These are phyloP conservation scores for Phytophthora ramorum DNA, from an alignment of 352 stramenopile species.

Conservation along the genomic window DNA sequence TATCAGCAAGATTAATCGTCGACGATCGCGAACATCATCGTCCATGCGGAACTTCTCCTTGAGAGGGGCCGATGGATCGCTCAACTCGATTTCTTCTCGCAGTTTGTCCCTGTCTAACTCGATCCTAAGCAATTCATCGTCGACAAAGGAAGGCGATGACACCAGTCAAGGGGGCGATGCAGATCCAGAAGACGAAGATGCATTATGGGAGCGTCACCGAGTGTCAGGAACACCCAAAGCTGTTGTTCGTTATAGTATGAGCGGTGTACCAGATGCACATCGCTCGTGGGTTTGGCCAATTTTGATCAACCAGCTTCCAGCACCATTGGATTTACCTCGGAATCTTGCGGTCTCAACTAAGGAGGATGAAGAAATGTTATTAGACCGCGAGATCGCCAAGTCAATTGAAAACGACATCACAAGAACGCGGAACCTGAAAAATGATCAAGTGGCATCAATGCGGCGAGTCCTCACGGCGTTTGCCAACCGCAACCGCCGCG, in stretches of 20 bases:
- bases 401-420: constrained; percentile 87
- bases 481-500: constrained; percentile 72
- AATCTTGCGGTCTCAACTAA: constrained; percentile 32
- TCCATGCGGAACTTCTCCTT: constrained; percentile 56
- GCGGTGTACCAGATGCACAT: constrained; percentile 70
- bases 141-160: constrained; percentile 42
- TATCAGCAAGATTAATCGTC: constrained; percentile 77
- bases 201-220: constrained; percentile 54
- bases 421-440: constrained; percentile 64
- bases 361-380: constrained; percentile 49
- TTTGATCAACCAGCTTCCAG: constrained; percentile 56
- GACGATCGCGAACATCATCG: constrained; percentile 72
- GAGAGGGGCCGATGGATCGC: constrained; percentile 41
- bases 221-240: constrained; percentile 32
- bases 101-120: constrained; percentile 68
- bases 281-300: constrained; percentile 78
- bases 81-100: constrained; percentile 45
- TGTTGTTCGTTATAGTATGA: constrained; percentile 55
- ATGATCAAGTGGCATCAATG: constrained; percentile 66
- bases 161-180: constrained; percentile 27
- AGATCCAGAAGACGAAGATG: constrained; percentile 38
- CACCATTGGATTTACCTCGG: constrained; percentile 43
- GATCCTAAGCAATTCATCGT: constrained; percentile 52
- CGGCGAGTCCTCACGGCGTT: constrained; percentile 76
- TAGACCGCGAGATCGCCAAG: constrained; percentile 76